Evolutionary conservation across 2,329 filamentous ascomycete species (phyloP).

Genomic region (Dothistroma septosporum): DNA sequence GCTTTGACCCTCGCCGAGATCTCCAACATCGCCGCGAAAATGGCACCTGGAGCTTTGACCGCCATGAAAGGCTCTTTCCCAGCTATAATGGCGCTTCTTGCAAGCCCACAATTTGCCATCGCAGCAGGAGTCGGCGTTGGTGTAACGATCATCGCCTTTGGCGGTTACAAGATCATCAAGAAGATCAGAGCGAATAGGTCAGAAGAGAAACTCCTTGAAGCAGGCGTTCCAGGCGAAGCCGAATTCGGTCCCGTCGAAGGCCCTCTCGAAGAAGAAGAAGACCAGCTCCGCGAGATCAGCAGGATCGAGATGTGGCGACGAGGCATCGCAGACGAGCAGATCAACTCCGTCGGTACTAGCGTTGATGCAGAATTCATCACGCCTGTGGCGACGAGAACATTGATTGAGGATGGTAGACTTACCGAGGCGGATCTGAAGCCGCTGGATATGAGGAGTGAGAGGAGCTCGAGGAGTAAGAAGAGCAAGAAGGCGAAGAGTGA

Average conservation of each 20-base stretch:
- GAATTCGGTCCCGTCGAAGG: conserved; percentile 13
- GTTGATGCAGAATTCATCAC: conserved; percentile 65
- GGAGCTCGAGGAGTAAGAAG: conserved; percentile 35
- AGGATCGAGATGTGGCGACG: conserved; percentile 61
- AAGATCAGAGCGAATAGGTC: conserved; percentile 57
- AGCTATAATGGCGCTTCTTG: conserved; percentile 77
- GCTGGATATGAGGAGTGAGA: conserved; percentile 33
- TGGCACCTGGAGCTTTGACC: conserved; percentile 74
- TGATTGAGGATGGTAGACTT: conserved; percentile 45
- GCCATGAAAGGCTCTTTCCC: conserved; percentile 77
- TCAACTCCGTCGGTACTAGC: conserved; percentile 53
- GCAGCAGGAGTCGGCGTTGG: conserved; percentile 84
- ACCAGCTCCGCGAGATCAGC: conserved; percentile 56
- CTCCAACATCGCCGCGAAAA: conserved; percentile 72
- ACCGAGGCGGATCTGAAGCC: conserved; percentile 45
- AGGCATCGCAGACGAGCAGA: conserved; percentile 57
- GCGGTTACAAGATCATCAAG: conserved; percentile 96
- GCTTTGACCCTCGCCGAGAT: conserved; percentile 90
- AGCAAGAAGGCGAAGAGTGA: conserved; percentile 24
- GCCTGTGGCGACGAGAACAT: conserved; percentile 48
- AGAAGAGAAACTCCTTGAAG: conserved; percentile 16
- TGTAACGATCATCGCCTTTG: conserved; percentile 92
- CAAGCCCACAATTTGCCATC: conserved; percentile 90
- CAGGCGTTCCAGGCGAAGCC: conserved; percentile 16
- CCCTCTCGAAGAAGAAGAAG: conserved; percentile 43